Percentiles rank a stretch among this genome's conserved stretches.
Evolutionary conservation across 139 green algal genomes (phyloP).

Genomic region (Chlorella vulgaris): DNA sequence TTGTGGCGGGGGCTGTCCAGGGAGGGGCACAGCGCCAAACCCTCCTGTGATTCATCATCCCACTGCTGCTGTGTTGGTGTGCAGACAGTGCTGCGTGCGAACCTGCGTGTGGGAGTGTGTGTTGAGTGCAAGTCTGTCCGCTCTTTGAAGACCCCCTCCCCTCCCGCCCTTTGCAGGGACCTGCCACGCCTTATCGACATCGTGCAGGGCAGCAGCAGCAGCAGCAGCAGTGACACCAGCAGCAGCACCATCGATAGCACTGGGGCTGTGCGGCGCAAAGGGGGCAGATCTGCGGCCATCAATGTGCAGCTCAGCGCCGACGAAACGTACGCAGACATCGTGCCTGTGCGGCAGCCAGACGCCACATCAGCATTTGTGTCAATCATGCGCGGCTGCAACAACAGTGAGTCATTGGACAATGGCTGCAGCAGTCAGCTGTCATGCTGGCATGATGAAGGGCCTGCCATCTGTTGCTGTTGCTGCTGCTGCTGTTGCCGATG

Average conservation of each 20-base stretch:
- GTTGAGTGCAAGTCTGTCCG: too few species aligned
- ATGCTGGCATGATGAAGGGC: neutral
- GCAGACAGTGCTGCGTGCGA: too few species aligned
- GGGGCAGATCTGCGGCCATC: conserved; percentile 56
- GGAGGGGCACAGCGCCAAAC: too few species aligned
- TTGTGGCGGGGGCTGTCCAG: neutral
- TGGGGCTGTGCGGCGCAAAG: neutral
- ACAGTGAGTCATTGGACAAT: conserved; percentile 61
- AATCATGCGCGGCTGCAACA: conserved; percentile 94
- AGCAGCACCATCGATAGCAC: neutral
- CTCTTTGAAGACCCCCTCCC: too few species aligned
- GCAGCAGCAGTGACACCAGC: neutral
- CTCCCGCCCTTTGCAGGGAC: conserved; percentile 57
- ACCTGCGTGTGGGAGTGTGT: too few species aligned
- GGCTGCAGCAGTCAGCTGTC: neutral
- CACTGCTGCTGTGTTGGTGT: too few species aligned
- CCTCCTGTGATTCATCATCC: too few species aligned
- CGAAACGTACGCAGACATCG: conserved; percentile 91
- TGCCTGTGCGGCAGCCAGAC: conserved; percentile 64
- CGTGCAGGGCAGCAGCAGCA: conserved; percentile 48
- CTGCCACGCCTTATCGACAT: conserved; percentile 78
- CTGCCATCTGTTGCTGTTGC: neutral
- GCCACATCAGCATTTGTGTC: conserved; percentile 67
- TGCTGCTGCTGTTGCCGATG: neutral
- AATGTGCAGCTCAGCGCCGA: conserved; percentile 85